These are phyloP conservation scores for Fragaria nilgerrensis DNA, from an alignment of 306 rosid species.

Conservation along the genomic window DNA sequence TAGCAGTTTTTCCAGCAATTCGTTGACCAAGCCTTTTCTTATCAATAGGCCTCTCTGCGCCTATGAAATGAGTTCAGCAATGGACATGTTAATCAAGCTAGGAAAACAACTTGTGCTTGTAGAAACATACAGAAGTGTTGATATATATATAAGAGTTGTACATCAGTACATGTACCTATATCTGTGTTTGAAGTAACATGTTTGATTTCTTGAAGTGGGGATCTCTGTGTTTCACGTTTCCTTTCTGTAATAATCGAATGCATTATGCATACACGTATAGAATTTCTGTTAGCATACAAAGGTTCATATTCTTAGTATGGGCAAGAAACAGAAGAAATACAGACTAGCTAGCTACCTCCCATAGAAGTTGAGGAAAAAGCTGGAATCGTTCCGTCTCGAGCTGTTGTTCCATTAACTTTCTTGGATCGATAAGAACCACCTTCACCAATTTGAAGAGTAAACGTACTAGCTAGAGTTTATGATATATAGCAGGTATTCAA, in stretches of 20 bases:
- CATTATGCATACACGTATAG: neutral
- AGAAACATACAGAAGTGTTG: neutral
- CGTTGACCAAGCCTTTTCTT: slow-evolving; percentile 4
- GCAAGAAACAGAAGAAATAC: neutral
- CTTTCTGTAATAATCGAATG: slow-evolving; percentile 13
- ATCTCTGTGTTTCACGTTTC: slow-evolving; percentile 3
- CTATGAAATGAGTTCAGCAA: neutral
- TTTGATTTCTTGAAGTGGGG: slow-evolving; percentile 8
- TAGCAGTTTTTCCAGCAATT: neutral
- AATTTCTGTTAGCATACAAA: neutral
- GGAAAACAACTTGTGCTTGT: neutral
- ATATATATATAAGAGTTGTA: neutral
- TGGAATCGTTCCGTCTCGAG: neutral
- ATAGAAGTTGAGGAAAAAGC: slow-evolving; percentile 1
- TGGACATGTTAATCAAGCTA: neutral
- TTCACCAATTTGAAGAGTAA: neutral
- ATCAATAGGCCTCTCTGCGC: slow-evolving; percentile 11
- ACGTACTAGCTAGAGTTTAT: neutral
- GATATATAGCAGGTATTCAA: neutral
- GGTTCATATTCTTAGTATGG: neutral
- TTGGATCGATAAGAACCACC: neutral
- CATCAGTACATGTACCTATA: slow-evolving; percentile 4
- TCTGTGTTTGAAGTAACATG: slow-evolving; percentile 14
- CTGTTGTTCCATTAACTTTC: neutral
- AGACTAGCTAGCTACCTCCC: neutral